Conservation (phyloP, 2,329 filamentous ascomycete species). For the Colletotrichum incanum region DNA sequence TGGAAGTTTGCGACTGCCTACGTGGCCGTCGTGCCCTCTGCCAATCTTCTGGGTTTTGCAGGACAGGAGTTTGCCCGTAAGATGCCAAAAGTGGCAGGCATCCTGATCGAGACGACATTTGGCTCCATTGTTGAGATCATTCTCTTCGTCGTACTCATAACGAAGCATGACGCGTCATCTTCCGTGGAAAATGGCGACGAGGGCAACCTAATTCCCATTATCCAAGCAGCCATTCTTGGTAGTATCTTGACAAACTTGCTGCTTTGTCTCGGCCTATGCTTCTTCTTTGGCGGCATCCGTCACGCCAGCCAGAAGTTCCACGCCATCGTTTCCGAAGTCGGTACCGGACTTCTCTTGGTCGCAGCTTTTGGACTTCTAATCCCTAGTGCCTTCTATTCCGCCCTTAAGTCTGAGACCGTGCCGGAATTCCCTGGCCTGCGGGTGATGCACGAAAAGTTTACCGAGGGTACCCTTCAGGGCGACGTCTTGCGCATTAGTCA, state of each 20-base stretch:
- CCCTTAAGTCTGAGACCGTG: conserved; percentile 51
- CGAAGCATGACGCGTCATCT: conserved; percentile 47
- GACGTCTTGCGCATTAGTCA: conserved; percentile 73
- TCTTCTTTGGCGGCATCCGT: conserved; percentile 75
- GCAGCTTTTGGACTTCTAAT: conserved; percentile 60
- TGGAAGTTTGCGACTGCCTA: conserved; percentile 65
- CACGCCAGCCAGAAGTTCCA: conserved; percentile 75
- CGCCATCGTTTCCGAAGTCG: conserved; percentile 77
- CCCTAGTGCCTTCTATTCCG: conserved; percentile 55
- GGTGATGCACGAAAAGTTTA: conserved; percentile 49
- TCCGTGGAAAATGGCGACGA: conserved; percentile 48
- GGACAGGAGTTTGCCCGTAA: conserved; percentile 77
- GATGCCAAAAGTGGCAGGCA: conserved; percentile 73
- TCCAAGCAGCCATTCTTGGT: conserved; percentile 79
- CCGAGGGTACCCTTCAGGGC: conserved; percentile 56
- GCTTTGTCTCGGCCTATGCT: conserved; percentile 78
- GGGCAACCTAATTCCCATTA: conserved; percentile 68
- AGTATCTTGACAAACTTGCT: conserved; percentile 79
- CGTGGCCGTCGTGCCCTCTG: conserved; percentile 65
- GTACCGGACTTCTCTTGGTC: conserved; percentile 76
- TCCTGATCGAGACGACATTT: conserved; percentile 66
- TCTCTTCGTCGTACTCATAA: conserved; percentile 76
- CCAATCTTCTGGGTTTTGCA: conserved; percentile 64
- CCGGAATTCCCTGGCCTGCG: conserved; percentile 45
- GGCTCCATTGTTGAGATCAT: conserved; percentile 79